These are phyloP conservation scores for Uromyces viciae-fabae DNA, from an alignment of 1,284 basidiomycete species.

Conservation along the genomic window DNA sequence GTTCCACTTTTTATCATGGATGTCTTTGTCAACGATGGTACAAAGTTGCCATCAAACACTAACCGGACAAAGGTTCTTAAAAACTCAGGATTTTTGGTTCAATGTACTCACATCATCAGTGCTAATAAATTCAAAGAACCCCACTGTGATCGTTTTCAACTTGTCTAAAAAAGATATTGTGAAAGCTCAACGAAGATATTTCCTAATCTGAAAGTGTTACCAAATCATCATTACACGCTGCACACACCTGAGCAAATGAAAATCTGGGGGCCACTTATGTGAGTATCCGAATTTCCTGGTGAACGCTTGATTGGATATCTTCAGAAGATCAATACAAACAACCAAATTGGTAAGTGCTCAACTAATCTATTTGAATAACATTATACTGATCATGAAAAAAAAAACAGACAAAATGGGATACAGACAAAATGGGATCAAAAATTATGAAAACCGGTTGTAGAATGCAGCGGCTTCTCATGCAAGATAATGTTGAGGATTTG, in stretches of 20 bases:
- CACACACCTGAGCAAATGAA: background rate
- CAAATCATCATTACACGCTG: background rate
- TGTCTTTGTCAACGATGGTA: background rate
- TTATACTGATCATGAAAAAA: no score
- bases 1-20: slow-evolving; percentile 19
- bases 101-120: background rate
- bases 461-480: no score
- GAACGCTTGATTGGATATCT: slow-evolving; percentile 22
- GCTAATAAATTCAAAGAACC: background rate
- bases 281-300: background rate
- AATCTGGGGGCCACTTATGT: background rate
- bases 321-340: slow-evolving; percentile 25
- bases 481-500: no score
- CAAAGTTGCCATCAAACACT: background rate
- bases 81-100: slow-evolving; percentile 8
- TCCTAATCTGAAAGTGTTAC: background rate
- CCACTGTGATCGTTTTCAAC: background rate
- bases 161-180: background rate
- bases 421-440: no score
- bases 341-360: slow-evolving; percentile 11
- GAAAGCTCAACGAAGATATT: no score
- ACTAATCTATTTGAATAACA: no score
- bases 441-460: no score
- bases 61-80: slow-evolving; percentile 1
- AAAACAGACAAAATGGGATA: no score